Evolutionary conservation across 176 grass and related monocot genomes (phyloP), one percentile per base, ranked within the genome.

Genomic region (Zizania latifolia): DNA sequence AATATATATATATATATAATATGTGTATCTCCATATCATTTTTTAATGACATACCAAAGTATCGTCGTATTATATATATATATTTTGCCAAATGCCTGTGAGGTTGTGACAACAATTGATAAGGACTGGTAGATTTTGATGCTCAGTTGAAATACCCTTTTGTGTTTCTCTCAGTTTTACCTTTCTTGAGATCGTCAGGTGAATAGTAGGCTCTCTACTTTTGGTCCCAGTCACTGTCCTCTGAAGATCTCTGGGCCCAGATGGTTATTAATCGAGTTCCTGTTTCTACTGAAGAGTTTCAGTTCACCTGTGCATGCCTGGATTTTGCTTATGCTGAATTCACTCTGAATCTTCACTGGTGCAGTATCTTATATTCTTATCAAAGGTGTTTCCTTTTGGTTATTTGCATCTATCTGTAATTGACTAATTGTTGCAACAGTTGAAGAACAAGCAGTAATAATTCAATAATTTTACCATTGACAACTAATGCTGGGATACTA

Each of bases 341-440:
- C 44, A 64, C 40, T 44, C 50, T 24, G 50, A 43, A 27, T 22
- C 44, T 6, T 23, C 29, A 16, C 34, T 48, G 17, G 30, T 65
- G 32, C 30, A 75, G n/a, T n/a, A n/a, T n/a, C n/a, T n/a, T n/a
- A n/a, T n/a, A n/a, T n/a, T n/a, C n/a, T n/a, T 51, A 21, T 4
- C 48, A 51, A 5, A 21, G 19, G 11, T 21, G 59, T 33, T 3
- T 68, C 58, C 62, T 6, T 29, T 55, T 30, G 37, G 27, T 45
- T 57, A n/a, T n/a, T n/a, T n/a, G n/a, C n/a, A n/a, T n/a, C n/a
- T n/a, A n/a, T n/a, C n/a, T n/a, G n/a, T n/a, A n/a, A 58, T 54
- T 59, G n/a, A 29, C 38, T 14, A 76, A 48, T 60, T 69, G 81
- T 68, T 75, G 62, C n/a, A 28, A 68, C 62, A 68, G 6, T 76